Evolutionary conservation across 768 basidiomycete species (phyloP).

Genomic region (Boletus rubescentipes): DNA sequence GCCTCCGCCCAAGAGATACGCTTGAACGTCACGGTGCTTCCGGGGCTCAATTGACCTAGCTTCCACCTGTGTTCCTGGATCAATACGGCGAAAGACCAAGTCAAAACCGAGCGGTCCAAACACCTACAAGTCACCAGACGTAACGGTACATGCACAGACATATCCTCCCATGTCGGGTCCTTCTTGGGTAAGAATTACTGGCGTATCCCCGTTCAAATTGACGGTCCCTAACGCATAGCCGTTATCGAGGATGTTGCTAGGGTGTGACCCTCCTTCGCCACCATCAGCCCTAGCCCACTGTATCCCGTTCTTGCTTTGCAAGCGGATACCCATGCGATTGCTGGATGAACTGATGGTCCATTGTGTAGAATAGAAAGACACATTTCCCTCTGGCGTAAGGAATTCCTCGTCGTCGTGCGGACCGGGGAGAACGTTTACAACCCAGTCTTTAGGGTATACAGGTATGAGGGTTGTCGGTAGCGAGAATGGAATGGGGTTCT

Average conservation of each 20-base stretch:
- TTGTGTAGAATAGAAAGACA: constrained; percentile 47
- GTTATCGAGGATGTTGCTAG: constrained; percentile 65
- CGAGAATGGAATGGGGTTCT: background rate
- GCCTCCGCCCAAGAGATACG: constrained; percentile 47
- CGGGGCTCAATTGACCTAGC: constrained; percentile 62
- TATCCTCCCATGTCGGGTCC: constrained; percentile 67
- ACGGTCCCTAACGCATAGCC: constrained; percentile 54
- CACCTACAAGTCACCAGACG: constrained; percentile 49
- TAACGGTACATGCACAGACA: constrained; percentile 53
- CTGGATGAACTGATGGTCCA: constrained; percentile 58
- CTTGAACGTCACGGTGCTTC: constrained; percentile 51
- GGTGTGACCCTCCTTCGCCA: constrained; percentile 68
- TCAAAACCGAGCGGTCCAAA: background rate
- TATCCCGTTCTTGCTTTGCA: constrained; percentile 45
- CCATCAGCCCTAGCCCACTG: constrained; percentile 56
- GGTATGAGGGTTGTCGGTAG: constrained; percentile 39
- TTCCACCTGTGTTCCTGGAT: constrained; percentile 53
- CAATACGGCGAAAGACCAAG: background rate
- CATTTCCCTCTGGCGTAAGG: constrained; percentile 47
- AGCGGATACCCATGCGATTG: constrained; percentile 63
- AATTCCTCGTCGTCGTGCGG: constrained; percentile 63
- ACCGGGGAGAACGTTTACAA: constrained; percentile 54
- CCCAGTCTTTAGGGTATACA: constrained; percentile 48
- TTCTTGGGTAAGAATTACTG: constrained; percentile 61
- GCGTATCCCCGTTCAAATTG: constrained; percentile 70